Base-by-base conservation (phyloP, 148 eudicot species). In the Tetragonia tetragonoides region DNA sequence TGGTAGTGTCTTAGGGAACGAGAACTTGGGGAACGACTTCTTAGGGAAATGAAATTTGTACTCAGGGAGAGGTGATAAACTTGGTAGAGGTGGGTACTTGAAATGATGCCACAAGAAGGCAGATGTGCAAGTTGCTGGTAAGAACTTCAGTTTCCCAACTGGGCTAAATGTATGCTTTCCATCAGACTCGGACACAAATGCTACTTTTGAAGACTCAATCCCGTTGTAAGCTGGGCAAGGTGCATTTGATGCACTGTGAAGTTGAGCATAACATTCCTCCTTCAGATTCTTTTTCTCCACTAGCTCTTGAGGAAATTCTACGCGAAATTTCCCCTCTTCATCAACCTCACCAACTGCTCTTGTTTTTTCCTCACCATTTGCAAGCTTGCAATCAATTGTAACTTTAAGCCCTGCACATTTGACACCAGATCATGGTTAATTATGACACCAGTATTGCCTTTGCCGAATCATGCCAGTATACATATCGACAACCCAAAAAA, bases 191-290 rank as follows among this genome's bases (percentile, higher is more conserved):
- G 86, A 82, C 34, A 68, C 70, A 71, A 78, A 77, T 57, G 75
- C 61, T 7, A 86, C 2, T 79, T 86, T 86, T 15, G 87, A 60
- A 56, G 82, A 60, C 20, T 87, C 74, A 4, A 84, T 61, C 40
- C 78, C 85, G 54, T 80, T 64, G 64, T 74, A 24, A 77, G 79
- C 21, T 4, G 89, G 76, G 64, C 89, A 84, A 1, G 85, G 84
- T 9, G 76, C 20, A 4, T 81, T 65, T 21, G 85, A 82, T 53
- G 89, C 89, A 59, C 87, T 65, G 21, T 87, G 87, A 24, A 87
- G 85, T 70, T 87, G 84, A 2, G 89, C 87, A 68, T 49, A 84
- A 70, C 89, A 87, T 73, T 87, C 84, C 76, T 84, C 84, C 47
- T 80, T 75, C 40, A 84, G 12, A 51, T 75, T 79, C 23, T 72